Percentiles rank a stretch among this genome's conserved stretches.
Conservation (phyloP, 2,329 filamentous ascomycete genomes). For the Moelleriella libera region DNA sequence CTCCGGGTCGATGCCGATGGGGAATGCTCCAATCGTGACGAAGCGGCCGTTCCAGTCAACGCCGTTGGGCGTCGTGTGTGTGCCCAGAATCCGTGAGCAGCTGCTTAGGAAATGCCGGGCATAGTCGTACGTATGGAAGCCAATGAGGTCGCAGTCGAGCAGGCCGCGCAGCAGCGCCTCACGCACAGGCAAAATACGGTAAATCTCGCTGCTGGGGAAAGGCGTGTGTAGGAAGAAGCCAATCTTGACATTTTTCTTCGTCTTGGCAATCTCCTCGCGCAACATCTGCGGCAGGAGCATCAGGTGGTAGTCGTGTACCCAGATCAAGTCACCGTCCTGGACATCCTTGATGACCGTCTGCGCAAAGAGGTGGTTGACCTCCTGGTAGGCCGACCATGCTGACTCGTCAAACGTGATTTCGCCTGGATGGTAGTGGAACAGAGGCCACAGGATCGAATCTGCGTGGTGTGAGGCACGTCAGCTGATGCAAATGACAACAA, state of each 20-base stretch:
- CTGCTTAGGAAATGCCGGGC: constrained; percentile 95
- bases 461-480: neutral
- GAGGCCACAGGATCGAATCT: constrained; percentile 96
- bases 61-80: constrained; percentile 77
- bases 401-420: constrained; percentile 97
- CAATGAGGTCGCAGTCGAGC: constrained; percentile 86
- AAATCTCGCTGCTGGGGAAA: constrained; percentile 94
- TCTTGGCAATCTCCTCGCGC: constrained; percentile 69
- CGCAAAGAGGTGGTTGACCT: constrained; percentile 87
- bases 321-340: constrained; percentile 85
- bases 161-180: constrained; percentile 79
- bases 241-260: constrained; percentile 86
- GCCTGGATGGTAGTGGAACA: constrained; percentile 97
- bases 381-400: constrained; percentile 83
- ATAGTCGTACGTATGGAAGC: constrained; percentile 98
- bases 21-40: constrained; percentile 86
- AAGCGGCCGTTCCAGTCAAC: constrained; percentile 83
- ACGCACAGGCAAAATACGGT: constrained; percentile 84
- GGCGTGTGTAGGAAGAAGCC: constrained; percentile 97
- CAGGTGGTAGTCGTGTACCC: constrained; percentile 97
- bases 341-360: constrained; percentile 77
- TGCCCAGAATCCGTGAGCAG: constrained; percentile 79
- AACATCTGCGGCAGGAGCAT: constrained; percentile 96
- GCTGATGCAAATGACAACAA: neutral
- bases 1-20: constrained; percentile 94